These are phyloP conservation scores for Fraxinus velutina DNA, from an alignment of 305 asterid genomes.

Conservation along the genomic window DNA sequence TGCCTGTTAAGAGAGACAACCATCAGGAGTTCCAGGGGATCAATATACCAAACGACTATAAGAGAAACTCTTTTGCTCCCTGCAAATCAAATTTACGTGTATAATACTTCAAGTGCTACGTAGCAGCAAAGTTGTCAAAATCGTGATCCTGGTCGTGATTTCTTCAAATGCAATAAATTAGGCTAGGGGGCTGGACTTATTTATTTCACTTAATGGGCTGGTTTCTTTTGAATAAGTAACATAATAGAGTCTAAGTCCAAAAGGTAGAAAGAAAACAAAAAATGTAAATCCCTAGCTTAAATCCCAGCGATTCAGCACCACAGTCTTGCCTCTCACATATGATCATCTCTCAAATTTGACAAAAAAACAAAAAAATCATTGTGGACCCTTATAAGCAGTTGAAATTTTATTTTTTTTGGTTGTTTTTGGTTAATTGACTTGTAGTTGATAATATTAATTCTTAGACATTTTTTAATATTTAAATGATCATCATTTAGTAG, in stretches of 20 bases:
- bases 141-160: not conserved
- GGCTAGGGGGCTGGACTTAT: not conserved
- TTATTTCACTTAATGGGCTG: not conserved
- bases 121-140: not conserved
- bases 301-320: not conserved
- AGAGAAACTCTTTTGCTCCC: constrained; percentile 4
- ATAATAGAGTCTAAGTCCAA: not conserved
- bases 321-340: not conserved
- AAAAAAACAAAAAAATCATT: not conserved
- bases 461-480: not conserved
- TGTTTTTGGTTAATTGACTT: not conserved
- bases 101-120: constrained; percentile 9
- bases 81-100: not conserved
- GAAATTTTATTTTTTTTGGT: not conserved
- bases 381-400: not conserved
- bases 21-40: not conserved
- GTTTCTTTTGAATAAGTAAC: not conserved
- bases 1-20: constrained; percentile 1
- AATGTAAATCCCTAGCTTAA: not conserved
- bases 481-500: not conserved
- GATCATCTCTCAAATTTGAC: not conserved
- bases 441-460: not conserved
- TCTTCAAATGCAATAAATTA: not conserved
- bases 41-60: constrained; percentile 11
- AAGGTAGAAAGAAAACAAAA: not conserved